These are phyloP conservation scores for Turritis glabra DNA, from an alignment of 345 rosid genomes.

Conservation along the genomic window DNA sequence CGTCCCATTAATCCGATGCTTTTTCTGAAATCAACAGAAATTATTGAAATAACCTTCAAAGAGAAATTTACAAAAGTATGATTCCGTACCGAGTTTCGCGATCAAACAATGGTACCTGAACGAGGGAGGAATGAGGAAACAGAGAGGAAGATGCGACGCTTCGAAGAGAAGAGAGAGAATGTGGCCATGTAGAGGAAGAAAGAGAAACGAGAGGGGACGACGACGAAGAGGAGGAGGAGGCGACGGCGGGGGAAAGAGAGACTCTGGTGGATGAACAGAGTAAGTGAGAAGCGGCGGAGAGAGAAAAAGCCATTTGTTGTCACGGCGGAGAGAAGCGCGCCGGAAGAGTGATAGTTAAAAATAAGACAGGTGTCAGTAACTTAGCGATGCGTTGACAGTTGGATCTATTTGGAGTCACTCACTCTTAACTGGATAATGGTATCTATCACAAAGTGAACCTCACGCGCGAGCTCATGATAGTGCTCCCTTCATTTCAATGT, in stretches of 20 bases:
- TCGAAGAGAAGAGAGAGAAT: constrained; percentile 48
- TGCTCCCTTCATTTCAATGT: too few relatives aligned
- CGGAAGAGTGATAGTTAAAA: not conserved
- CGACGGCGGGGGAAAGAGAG: constrained; percentile 36
- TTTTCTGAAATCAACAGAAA: constrained; percentile 40
- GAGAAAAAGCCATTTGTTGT: constrained; percentile 60
- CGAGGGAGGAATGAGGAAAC: constrained; percentile 41
- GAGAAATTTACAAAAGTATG: not conserved
- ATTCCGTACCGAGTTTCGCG: too few relatives aligned
- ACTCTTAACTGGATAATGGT: constrained; percentile 26
- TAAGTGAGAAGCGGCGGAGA: constrained; percentile 60
- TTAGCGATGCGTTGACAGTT: constrained; percentile 9
- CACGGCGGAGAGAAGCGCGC: constrained; percentile 21
- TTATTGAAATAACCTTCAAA: not conserved
- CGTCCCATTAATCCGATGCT: constrained; percentile 37
- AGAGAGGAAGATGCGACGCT: constrained; percentile 57
- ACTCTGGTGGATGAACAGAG: constrained; percentile 49
- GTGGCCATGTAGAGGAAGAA: constrained; percentile 30
- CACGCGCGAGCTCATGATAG: too few relatives aligned
- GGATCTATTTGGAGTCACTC: constrained; percentile 29
- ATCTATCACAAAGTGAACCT: not conserved
- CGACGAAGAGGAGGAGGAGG: constrained; percentile 25
- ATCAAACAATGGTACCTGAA: constrained; percentile 43
- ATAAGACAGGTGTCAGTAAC: constrained; percentile 15
- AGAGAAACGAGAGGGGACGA: constrained; percentile 29